A percentile compares a stretch with the other conserved stretches of the same genome.
Evolutionary conservation across 78 protist genomes (phyloP).

Genomic region (Speleostelium caveatum): DNA sequence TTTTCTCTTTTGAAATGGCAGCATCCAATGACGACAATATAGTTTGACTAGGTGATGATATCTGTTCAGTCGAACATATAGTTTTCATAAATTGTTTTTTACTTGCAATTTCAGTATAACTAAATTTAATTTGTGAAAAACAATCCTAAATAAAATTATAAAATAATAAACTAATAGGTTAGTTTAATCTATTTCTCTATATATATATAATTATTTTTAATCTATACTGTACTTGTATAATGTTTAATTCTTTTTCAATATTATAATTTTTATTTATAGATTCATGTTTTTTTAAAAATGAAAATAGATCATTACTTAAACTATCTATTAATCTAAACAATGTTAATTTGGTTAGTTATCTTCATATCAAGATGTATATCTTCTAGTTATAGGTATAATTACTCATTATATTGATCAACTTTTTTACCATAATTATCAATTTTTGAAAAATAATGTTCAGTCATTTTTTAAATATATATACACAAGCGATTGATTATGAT

Average conservation of each 20-base stretch:
- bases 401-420: background rate
- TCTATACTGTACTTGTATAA: slow-evolving; percentile 19
- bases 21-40: background rate
- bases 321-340: background rate
- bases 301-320: background rate
- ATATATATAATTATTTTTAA: background rate
- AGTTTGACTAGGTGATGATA: slow-evolving; percentile 18
- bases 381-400: background rate
- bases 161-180: background rate
- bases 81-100: slow-evolving; percentile 59
- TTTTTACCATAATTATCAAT: background rate
- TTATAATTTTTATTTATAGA: slow-evolving; percentile 22
- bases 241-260: slow-evolving; percentile 54
- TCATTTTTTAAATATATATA: no score
- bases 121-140: slow-evolving; percentile 56
- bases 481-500: background rate
- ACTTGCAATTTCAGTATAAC: slow-evolving; percentile 56
- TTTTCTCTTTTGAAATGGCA: slow-evolving; percentile 18
- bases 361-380: background rate
- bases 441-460: background rate
- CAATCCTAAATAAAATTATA: slow-evolving; percentile 18
- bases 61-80: background rate
- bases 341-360: background rate
- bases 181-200: background rate
- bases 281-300: background rate